These are phyloP conservation scores for Volvox carteri DNA, from an alignment of 163 green algal species.

Conservation along the genomic window DNA sequence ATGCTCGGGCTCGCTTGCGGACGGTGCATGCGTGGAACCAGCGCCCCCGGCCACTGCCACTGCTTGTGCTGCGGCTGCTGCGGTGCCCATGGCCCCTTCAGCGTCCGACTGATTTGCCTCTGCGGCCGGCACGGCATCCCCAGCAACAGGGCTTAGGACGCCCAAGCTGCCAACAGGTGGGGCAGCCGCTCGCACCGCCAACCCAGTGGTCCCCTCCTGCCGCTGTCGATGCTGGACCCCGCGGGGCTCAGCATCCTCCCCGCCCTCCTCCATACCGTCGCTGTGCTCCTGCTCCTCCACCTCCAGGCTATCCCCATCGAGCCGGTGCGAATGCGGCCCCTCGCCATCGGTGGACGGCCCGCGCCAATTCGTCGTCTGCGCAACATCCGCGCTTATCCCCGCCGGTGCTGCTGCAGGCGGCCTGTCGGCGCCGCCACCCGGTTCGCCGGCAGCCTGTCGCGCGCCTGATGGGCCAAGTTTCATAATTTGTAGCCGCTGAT, in stretches of 20 bases:
- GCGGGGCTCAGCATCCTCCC: not conserved
- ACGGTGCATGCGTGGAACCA: not conserved
- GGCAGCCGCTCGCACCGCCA: not conserved
- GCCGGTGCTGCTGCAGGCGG: not conserved
- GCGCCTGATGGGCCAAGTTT: not conserved
- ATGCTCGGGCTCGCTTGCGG: not conserved
- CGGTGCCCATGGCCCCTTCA: not conserved
- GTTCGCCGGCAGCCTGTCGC: not conserved
- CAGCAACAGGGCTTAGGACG: not conserved
- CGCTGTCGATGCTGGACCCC: not conserved
- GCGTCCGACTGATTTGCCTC: not conserved
- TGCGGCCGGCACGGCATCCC: not conserved
- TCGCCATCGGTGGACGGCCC: not conserved
- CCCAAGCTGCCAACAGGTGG: not conserved
- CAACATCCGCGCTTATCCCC: not conserved
- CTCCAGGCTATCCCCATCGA: conserved; percentile 28
- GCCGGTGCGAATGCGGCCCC: conserved; percentile 7
- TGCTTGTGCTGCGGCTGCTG: too few relatives aligned
- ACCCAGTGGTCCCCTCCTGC: not conserved
- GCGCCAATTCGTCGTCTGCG: not conserved
- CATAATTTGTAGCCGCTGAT: conserved; percentile 50
- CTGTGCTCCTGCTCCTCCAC: conserved; percentile 6
- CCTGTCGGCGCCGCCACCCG: not conserved
- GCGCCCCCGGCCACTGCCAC: too few relatives aligned
- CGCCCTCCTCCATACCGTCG: conserved; percentile 6